Percentiles rank a stretch among this genome's conserved stretches.
phyloP scores from a whole-genome alignment of 2,329 filamentous ascomycete genomes.

The Triangularia setosa region DNA sequence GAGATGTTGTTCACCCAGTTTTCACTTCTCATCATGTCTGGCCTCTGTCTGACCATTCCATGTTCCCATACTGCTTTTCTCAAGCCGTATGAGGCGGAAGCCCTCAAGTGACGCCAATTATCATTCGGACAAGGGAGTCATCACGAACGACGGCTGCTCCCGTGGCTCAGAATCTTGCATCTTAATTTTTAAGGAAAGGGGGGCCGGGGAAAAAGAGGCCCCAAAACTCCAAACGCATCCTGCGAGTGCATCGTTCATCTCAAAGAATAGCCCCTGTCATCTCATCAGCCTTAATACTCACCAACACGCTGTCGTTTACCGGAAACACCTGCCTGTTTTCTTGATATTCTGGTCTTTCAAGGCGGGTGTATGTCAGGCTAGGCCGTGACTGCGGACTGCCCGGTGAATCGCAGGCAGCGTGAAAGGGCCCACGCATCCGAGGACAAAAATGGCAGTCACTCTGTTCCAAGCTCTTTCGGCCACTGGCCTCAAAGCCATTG shows the following conservation, averaged over 20 bases:
- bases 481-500: conserved; percentile 22
- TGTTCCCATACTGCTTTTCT: neutral
- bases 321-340: neutral
- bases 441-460: conserved; percentile 23
- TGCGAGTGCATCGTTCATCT: neutral
- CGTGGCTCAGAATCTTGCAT: conserved; percentile 14
- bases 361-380: neutral
- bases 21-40: neutral
- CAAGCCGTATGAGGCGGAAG: neutral
- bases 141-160: conserved; percentile 21
- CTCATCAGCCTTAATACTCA: neutral
- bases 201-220: neutral
- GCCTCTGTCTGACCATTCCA: neutral
- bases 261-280: neutral
- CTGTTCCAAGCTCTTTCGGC: conserved; percentile 20
- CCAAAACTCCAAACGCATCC: neutral
- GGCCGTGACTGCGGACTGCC: neutral
- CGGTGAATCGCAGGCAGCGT: neutral
- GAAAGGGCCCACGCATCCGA: neutral
- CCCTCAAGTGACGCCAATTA: neutral
- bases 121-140: neutral
- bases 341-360: neutral
- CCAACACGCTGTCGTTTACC: neutral
- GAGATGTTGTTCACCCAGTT: conserved; percentile 1
- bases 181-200: neutral